Evolutionary conservation across 768 basidiomycete genomes (phyloP).

Genomic region (Chlorophyllum brunneum): DNA sequence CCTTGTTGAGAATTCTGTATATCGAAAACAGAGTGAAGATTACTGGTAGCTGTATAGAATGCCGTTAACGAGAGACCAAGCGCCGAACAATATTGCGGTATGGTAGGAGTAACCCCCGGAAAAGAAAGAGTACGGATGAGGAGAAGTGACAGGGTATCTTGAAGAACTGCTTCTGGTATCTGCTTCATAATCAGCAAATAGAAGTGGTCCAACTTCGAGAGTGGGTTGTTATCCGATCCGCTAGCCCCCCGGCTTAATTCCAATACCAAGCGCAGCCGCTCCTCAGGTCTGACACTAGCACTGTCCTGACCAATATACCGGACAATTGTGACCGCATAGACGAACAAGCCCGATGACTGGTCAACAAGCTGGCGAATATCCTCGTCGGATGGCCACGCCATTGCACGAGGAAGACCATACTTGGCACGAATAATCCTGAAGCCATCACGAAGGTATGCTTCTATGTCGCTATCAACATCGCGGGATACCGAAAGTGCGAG

Average conservation of each 20-base stretch:
- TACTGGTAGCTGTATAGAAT: not conserved
- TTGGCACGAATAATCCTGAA: no score
- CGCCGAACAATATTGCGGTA: not conserved
- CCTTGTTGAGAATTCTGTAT: not conserved
- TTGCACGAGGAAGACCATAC: no score
- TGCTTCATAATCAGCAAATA: not conserved
- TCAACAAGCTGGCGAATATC: no score
- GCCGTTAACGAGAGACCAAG: not conserved
- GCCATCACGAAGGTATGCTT: no score
- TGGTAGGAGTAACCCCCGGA: no score
- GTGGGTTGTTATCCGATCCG: not conserved
- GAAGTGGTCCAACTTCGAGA: not conserved
- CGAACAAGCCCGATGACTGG: no score
- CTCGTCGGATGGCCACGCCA: no score
- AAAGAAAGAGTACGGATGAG: not conserved
- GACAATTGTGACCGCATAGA: slow-evolving; percentile 1
- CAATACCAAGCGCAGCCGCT: slow-evolving; percentile 6
- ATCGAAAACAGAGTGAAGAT: not conserved
- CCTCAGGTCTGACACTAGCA: no score
- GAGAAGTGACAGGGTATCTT: not conserved
- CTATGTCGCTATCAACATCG: slow-evolving; percentile 1
- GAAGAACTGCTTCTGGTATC: not conserved
- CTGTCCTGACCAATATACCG: no score
- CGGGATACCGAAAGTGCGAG: slow-evolving; percentile 6
- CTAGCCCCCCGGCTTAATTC: slow-evolving; percentile 18